These are phyloP conservation scores for Pythium chondricola DNA, from an alignment of 352 stramenopile genomes.

Conservation along the genomic window DNA sequence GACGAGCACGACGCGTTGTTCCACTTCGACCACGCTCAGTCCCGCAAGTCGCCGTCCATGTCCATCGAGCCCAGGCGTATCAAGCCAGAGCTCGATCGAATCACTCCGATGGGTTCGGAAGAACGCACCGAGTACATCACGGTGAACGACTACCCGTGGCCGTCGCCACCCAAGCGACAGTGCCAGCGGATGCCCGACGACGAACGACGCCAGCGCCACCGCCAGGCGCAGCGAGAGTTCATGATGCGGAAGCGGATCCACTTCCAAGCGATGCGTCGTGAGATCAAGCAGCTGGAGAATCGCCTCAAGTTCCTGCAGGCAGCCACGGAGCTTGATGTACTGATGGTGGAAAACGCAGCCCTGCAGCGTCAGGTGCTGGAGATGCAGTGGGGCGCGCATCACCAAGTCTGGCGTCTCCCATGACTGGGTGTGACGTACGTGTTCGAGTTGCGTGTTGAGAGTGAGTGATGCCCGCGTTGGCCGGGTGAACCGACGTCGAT, in stretches of 20 bases:
- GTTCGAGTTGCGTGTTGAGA: too few relatives aligned
- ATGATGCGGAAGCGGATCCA: constrained; percentile 16
- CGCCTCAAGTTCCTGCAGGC: too few relatives aligned
- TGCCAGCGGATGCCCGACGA: constrained; percentile 16
- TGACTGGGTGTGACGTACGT: too few relatives aligned
- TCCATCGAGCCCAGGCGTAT: constrained; percentile 8
- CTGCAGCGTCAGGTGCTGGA: too few relatives aligned
- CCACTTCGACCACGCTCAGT: constrained; percentile 4
- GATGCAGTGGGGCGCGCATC: too few relatives aligned
- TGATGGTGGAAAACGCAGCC: too few relatives aligned
- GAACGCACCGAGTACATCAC: constrained; percentile 17
- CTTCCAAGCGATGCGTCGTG: constrained; percentile 12
- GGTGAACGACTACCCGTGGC: constrained; percentile 18
- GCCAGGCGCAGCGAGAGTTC: constrained; percentile 19
- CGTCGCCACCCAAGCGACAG: constrained; percentile 9
- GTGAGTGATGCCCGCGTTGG: too few relatives aligned
- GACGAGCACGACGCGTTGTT: not conserved
- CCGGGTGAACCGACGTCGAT: too few relatives aligned
- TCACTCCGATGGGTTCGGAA: constrained; percentile 2
- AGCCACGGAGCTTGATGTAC: too few relatives aligned
- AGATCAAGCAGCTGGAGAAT: constrained; percentile 16
- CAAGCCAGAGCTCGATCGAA: constrained; percentile 8
- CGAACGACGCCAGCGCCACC: constrained; percentile 15
- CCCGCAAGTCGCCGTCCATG: too few relatives aligned
- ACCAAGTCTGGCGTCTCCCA: too few relatives aligned